Percentiles rank a stretch among this genome's conserved stretches.
Evolutionary conservation across 345 rosid genomes (phyloP).

Genomic region (thale cress (Arabidopsis thaliana)): DNA sequence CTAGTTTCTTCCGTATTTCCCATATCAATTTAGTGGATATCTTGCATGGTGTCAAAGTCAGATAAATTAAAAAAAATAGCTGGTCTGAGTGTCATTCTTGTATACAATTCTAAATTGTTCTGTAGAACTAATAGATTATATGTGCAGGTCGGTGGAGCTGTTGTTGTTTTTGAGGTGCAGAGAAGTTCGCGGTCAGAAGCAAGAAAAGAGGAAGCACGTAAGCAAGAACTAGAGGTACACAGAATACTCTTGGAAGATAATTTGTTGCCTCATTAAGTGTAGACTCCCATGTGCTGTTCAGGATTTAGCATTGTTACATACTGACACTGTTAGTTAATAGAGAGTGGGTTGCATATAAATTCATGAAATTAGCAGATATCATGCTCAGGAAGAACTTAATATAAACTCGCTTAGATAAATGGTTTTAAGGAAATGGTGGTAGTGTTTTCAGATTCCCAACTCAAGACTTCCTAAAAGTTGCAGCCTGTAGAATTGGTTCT

Average conservation of each 20-base stretch:
- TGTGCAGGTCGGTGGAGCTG: slow-evolving; percentile 80
- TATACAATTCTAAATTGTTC: slow-evolving; percentile 11
- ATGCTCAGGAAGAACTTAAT: not conserved
- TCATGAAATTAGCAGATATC: not conserved
- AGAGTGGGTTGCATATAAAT: not conserved
- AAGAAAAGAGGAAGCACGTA: slow-evolving; percentile 77
- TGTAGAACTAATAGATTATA: slow-evolving; percentile 21
- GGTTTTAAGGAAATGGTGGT: not conserved
- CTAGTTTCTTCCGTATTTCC: slow-evolving; percentile 18
- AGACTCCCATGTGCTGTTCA: slow-evolving; percentile 5
- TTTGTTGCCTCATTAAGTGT: not conserved
- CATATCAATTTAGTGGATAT: slow-evolving; percentile 12
- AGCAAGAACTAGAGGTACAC: slow-evolving; percentile 73
- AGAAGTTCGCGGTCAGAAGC: slow-evolving; percentile 92
- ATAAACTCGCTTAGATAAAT: not conserved
- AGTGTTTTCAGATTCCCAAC: slow-evolving; percentile 1
- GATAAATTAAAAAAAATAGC: not conserved
- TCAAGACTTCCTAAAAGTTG: not conserved
- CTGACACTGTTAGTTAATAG: not conserved
- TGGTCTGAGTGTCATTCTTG: slow-evolving; percentile 24
- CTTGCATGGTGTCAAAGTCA: slow-evolving; percentile 15
- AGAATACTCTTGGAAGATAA: not conserved
- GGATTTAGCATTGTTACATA: not conserved
- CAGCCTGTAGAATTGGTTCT: not conserved
- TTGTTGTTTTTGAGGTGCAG: slow-evolving; percentile 84